Conservation (phyloP, 208 protist species). For the Entamoeba moshkovskii region DNA sequence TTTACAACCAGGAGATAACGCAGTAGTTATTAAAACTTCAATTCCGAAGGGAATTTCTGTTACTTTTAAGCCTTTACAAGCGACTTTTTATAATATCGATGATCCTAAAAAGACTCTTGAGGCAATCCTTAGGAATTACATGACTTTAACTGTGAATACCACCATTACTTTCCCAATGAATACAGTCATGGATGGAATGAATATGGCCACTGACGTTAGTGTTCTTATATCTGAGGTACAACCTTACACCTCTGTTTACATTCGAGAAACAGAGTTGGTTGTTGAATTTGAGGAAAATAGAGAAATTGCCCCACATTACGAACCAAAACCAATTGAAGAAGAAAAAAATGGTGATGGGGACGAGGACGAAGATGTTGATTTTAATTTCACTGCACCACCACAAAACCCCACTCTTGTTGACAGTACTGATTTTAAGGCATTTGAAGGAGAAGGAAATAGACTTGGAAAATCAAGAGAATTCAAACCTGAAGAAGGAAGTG, state of each 20-base stretch:
- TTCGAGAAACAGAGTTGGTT: neutral
- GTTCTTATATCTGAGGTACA: neutral
- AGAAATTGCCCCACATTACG: neutral
- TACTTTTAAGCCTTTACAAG: neutral
- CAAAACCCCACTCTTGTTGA: neutral
- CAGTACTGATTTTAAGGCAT: neutral
- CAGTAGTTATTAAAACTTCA: neutral
- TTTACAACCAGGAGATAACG: neutral
- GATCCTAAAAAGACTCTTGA: neutral
- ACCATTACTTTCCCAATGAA: neutral
- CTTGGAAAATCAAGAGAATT: neutral
- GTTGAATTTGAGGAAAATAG: neutral
- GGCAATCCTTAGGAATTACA: neutral
- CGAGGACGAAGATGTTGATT: neutral
- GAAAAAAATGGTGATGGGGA: neutral
- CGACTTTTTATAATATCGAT: neutral
- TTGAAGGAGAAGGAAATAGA: neutral
- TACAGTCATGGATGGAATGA: neutral
- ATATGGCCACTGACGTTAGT: neutral
- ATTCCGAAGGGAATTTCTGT: neutral
- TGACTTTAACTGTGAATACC: neutral
- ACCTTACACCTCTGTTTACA: neutral
- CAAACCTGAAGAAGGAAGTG: neutral
- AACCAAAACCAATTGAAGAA: neutral
- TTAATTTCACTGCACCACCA: neutral